Percentiles rank a stretch among this genome's conserved stretches.
These are phyloP conservation scores for Globisporangium okanoganense DNA, from an alignment of 352 stramenopile species.

Conservation along the genomic window DNA sequence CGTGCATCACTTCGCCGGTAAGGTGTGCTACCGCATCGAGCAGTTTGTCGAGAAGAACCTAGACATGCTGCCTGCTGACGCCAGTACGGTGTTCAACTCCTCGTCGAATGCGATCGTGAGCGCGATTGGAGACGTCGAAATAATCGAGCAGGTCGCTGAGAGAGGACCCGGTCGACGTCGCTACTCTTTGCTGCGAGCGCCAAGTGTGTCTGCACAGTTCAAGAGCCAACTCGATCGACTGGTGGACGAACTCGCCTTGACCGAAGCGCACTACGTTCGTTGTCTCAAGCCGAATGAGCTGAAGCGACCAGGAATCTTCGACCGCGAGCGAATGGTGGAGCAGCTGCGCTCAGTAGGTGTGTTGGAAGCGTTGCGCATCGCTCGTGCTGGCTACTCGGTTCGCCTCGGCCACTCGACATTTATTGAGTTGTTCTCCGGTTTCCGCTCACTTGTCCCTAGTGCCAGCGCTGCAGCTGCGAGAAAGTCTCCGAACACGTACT, in stretches of 20 bases:
- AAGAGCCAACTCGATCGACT: conserved; percentile 92
- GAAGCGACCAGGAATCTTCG: conserved; percentile 58
- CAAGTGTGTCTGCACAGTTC: conserved; percentile 91
- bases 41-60: conserved; percentile 87
- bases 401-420: conserved; percentile 93
- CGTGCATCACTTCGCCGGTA: conserved; percentile 77
- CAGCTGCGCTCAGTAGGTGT: conserved; percentile 97
- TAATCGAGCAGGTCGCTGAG: conserved; percentile 28
- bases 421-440: conserved; percentile 66
- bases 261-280: conserved; percentile 97
- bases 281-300: conserved; percentile 98
- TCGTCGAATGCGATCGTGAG: conserved; percentile 67
- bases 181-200: conserved; percentile 53
- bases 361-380: conserved; percentile 94
- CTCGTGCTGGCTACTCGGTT: conserved; percentile 94
- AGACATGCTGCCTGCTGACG: conserved; percentile 71
- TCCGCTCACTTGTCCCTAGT: conserved; percentile 33
- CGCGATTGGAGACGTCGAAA: conserved; percentile 49
- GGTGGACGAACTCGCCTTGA: conserved; percentile 92
- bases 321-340: conserved; percentile 91
- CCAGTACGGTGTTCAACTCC: conserved; percentile 40
- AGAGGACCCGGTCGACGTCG: conserved; percentile 26
- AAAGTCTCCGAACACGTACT: conserved; percentile 29
- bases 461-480: conserved; percentile 14
- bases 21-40: conserved; percentile 71